phyloP scores from a whole-genome alignment of 768 basidiomycete species.

The Tylopilus intermedius region DNA sequence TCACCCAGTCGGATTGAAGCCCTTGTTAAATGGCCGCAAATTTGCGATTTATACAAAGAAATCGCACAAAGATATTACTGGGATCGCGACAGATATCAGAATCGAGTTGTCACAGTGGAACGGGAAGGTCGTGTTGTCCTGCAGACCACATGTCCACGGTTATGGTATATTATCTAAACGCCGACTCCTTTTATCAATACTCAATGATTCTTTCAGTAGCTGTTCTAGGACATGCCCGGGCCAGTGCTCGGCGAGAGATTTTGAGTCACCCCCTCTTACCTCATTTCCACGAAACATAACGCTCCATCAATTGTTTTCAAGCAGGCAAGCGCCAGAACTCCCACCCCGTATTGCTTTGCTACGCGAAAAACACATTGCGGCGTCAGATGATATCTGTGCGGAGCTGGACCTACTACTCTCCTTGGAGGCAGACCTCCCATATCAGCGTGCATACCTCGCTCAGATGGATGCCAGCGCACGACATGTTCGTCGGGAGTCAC shows the following conservation, averaged over 20 bases:
- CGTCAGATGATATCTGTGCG: not conserved
- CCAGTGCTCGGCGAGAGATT: too few relatives aligned
- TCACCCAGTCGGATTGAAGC: too few relatives aligned
- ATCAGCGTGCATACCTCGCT: not conserved
- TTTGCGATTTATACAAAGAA: not conserved
- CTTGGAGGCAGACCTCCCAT: not conserved
- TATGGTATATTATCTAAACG: too few relatives aligned
- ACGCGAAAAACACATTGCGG: not conserved
- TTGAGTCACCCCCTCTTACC: too few relatives aligned
- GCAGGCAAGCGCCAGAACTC: not conserved
- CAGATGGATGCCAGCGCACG: not conserved
- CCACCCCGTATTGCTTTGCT: not conserved
- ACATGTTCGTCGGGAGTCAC: not conserved
- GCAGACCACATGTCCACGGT: too few relatives aligned
- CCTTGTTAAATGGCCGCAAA: not conserved
- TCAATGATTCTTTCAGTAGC: too few relatives aligned
- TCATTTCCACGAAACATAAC: not conserved
- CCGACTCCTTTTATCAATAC: too few relatives aligned
- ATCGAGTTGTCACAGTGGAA: too few relatives aligned
- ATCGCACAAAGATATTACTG: not conserved
- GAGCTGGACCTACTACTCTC: not conserved
- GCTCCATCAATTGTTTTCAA: not conserved
- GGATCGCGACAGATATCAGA: not conserved
- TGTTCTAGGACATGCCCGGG: too few relatives aligned
- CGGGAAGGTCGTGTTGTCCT: too few relatives aligned